Base-by-base conservation (phyloP, 176 grass and related monocot species). In the Phyllostachys edulis region DNA sequence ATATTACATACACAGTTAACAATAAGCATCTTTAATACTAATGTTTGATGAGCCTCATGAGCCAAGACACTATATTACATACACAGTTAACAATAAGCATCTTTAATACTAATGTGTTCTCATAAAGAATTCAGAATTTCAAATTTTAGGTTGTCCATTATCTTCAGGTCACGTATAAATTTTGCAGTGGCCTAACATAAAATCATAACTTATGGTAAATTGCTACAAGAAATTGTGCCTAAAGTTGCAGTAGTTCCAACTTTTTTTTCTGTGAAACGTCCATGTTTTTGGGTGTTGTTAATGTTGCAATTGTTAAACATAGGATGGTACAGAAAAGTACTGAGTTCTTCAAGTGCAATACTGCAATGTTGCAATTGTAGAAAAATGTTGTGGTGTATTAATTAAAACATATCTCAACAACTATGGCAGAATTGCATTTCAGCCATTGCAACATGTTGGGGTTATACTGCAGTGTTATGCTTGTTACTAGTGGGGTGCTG, bases 141-240 rank as follows among this genome's bases (percentile, higher is more conserved):
- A 54, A 47, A 76, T 51, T 49, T 70, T 71, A 77, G 45, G 18
- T 64, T 81, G 29, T 78, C 20, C 37, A 14, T 37, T 69, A 27
- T 59, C 40, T 75, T 46, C 60, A 82, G 24, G 36, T 61, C 46
- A 79, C 26, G 7, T 54, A 72, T 87, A 82, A 39, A 32, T 11
- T 7, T 41, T 29, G 29, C 24, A 71, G 16, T 52, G 55, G 34
- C 59, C 49, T 59, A 68, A 82, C 62, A 69, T 59, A 60, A 70
- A 42, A 74, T 17, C 32, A 23, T 75, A 79, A 39, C 54, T 14
- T 42, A 80, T 61, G 67, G 11, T n/a, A 13, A 63, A 62, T 40
- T 68, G 63, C 23, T 80, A 81, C 21, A 80, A n/a, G 15, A 81
- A 55, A 39, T 41, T 36, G 69, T 80, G 63, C 63, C 12, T 9